Evolutionary conservation across 768 basidiomycete species (phyloP).

Genomic region (Kwoniella dejecticola): DNA sequence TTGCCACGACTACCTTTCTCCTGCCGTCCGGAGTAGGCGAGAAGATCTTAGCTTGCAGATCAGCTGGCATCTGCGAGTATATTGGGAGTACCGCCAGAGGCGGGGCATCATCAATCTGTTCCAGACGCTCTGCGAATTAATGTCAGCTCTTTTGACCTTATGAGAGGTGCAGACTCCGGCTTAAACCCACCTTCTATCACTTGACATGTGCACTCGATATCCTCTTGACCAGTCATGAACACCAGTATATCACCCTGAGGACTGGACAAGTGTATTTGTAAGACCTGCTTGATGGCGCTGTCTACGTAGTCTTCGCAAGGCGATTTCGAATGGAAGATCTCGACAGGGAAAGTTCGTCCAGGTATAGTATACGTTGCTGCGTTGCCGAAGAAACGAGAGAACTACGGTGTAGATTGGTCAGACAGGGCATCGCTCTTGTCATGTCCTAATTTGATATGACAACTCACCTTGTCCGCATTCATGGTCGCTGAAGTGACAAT

Average conservation of each 20-base stretch:
- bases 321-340: constrained; percentile 92
- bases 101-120: constrained; percentile 86
- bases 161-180: constrained; percentile 1
- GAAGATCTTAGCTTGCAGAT: constrained; percentile 97
- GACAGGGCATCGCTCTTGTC: not conserved
- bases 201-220: constrained; percentile 95
- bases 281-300: constrained; percentile 93
- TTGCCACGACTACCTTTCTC: constrained; percentile 95
- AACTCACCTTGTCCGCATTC: constrained; percentile 91
- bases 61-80: constrained; percentile 99
- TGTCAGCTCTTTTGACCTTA: constrained; percentile 3
- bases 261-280: constrained; percentile 91
- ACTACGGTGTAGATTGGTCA: constrained; percentile 57
- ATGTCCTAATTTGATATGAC: too few relatives aligned
- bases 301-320: constrained; percentile 99
- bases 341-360: constrained; percentile 94
- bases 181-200: constrained; percentile 74
- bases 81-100: constrained; percentile 91
- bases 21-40: constrained; percentile 90
- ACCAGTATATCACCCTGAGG: constrained; percentile 90
- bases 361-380: constrained; percentile 94
- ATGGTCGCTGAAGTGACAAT: constrained; percentile 99
- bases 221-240: constrained; percentile 96
- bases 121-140: constrained; percentile 72
- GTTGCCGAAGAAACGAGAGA: constrained; percentile 91